Percentiles rank a stretch among this genome's conserved stretches.
Evolutionary conservation across 2,329 filamentous ascomycete genomes (phyloP).

Genomic region (Metarhizium anisopliae): DNA sequence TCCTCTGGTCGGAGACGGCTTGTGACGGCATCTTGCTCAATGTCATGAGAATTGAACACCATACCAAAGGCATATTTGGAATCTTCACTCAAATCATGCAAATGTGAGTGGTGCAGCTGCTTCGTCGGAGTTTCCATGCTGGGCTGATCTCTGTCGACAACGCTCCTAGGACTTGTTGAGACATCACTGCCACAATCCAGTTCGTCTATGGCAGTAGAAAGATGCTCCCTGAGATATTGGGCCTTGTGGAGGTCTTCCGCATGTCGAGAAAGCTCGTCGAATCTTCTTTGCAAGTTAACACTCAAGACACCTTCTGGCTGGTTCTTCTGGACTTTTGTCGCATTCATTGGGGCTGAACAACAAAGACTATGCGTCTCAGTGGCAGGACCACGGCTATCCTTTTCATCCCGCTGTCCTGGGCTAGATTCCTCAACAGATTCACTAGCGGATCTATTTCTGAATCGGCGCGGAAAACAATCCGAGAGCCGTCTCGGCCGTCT

Average conservation of each 20-base stretch:
- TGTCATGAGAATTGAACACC: neutral
- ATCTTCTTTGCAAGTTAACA: conserved; percentile 11
- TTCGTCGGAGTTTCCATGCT: conserved; percentile 1
- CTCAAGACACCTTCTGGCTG: conserved; percentile 8
- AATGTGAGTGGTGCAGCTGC: neutral
- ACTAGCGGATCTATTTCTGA: conserved; percentile 7
- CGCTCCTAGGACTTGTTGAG: conserved; percentile 4
- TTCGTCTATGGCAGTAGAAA: conserved; percentile 12
- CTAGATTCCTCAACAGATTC: conserved; percentile 13
- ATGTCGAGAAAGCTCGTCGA: conserved; percentile 23
- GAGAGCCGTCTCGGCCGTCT: conserved; percentile 15
- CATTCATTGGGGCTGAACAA: conserved; percentile 13
- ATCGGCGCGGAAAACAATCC: conserved; percentile 19
- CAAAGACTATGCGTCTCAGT: conserved; percentile 21
- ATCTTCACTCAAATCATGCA: neutral
- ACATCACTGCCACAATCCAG: neutral
- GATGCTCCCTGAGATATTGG: conserved; percentile 25
- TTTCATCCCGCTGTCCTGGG: conserved; percentile 14
- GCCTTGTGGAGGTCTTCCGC: conserved; percentile 23
- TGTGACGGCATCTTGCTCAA: neutral
- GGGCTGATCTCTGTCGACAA: neutral
- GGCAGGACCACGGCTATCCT: neutral
- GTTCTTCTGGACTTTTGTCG: neutral
- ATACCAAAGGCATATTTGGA: neutral
- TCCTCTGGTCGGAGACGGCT: neutral